These are phyloP conservation scores for Boletus insuetus DNA, from an alignment of 768 basidiomycete genomes.

Conservation along the genomic window DNA sequence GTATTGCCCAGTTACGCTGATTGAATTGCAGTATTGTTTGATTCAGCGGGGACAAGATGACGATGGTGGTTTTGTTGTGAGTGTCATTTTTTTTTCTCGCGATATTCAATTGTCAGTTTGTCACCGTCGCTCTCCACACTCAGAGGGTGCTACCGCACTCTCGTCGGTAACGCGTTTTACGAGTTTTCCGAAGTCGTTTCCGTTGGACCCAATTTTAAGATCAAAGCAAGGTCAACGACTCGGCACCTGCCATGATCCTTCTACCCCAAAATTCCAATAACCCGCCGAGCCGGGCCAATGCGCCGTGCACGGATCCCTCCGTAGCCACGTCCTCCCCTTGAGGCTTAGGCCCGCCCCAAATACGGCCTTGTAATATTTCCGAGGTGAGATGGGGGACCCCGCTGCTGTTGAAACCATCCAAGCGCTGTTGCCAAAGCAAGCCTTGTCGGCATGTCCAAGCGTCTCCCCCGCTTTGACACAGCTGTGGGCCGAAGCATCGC, in stretches of 20 bases:
- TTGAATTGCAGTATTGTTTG: too few relatives aligned
- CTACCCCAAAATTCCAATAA: neutral
- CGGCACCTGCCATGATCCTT: constrained; percentile 11
- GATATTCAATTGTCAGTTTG: too few relatives aligned
- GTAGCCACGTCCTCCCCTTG: neutral
- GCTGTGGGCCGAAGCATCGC: constrained; percentile 2
- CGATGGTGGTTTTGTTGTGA: too few relatives aligned
- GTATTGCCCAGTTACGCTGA: too few relatives aligned
- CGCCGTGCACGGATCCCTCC: neutral
- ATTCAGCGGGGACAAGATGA: too few relatives aligned
- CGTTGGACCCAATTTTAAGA: constrained; percentile 3
- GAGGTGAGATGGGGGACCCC: constrained; percentile 8
- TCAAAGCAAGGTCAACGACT: constrained; percentile 19
- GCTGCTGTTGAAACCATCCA: constrained; percentile 7
- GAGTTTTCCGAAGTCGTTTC: neutral
- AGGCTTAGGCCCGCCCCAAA: constrained; percentile 3
- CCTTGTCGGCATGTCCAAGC: constrained; percentile 11
- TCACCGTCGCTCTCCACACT: too few relatives aligned
- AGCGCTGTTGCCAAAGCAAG: constrained; percentile 12
- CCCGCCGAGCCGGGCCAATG: neutral
- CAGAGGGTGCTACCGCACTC: too few relatives aligned
- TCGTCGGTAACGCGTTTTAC: neutral
- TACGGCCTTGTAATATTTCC: neutral
- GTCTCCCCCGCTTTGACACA: constrained; percentile 15
- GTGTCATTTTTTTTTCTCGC: too few relatives aligned